Conservation (phyloP, 306 rosid species). For the Medicago arabica region DNA sequence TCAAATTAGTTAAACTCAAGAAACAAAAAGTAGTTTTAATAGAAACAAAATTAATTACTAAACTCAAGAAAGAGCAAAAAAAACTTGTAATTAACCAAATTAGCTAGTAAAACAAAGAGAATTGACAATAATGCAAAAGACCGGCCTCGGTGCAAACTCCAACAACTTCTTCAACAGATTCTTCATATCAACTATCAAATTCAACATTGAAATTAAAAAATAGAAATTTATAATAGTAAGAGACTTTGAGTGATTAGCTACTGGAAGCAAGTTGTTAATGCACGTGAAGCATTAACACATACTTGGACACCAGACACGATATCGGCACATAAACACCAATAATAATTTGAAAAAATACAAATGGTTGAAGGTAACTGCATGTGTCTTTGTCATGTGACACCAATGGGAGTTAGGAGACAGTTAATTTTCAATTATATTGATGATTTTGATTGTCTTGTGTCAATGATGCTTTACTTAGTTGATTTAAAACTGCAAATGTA, state of each 20-base stretch:
- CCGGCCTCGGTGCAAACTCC: slow-evolving; percentile 81
- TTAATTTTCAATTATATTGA: neutral
- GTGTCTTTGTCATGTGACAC: neutral
- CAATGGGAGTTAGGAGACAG: neutral
- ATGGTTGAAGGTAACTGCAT: neutral
- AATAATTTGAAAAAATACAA: neutral
- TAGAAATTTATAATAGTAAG: neutral
- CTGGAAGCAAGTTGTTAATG: neutral
- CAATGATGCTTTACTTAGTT: too few relatives aligned
- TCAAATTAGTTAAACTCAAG: neutral
- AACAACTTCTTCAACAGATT: slow-evolving; percentile 71
- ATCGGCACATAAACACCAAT: neutral
- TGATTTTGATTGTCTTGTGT: neutral
- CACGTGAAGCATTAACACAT: neutral
- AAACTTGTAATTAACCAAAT: slow-evolving; percentile 16
- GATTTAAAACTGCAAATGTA: slow-evolving; percentile 32
- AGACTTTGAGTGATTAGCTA: neutral
- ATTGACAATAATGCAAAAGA: neutral
- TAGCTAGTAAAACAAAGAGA: neutral
- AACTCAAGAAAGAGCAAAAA: slow-evolving; percentile 15
- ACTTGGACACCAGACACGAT: neutral
- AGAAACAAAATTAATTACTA: neutral
- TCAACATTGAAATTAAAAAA: neutral
- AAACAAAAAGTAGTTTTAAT: neutral
- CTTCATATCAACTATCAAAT: slow-evolving; percentile 49